phyloP scores from a whole-genome alignment of 768 basidiomycete genomes.

The Inosperma sp. region DNA sequence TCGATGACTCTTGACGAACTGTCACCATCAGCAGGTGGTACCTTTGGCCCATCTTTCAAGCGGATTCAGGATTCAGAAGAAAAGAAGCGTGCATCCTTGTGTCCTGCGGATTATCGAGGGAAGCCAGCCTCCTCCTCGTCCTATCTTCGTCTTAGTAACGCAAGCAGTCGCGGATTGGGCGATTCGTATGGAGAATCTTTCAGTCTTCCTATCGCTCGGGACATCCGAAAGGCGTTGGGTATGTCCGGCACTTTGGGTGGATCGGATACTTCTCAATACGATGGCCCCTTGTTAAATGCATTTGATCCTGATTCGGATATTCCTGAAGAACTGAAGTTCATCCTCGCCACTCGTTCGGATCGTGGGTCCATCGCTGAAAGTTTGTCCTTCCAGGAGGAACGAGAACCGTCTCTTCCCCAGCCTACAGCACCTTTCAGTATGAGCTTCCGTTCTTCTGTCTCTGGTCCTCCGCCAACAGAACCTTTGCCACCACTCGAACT shows the following conservation, averaged over 20 bases:
- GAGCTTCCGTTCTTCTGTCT: background rate
- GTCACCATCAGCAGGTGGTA: slow-evolving; percentile 11
- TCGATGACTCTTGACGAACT: background rate
- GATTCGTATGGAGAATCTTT: background rate
- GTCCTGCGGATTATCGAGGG: background rate
- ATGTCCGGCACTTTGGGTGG: slow-evolving; percentile 67
- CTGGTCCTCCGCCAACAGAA: background rate
- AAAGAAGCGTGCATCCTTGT: slow-evolving; percentile 5
- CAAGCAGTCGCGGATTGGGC: too few species aligned
- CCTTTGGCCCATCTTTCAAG: slow-evolving; percentile 34
- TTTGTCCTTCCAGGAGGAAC: slow-evolving; percentile 19
- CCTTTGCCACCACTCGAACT: slow-evolving; percentile 4
- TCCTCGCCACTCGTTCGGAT: slow-evolving; percentile 42
- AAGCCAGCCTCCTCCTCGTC: background rate
- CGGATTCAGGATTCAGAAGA: slow-evolving; percentile 20
- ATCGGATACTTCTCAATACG: slow-evolving; percentile 44
- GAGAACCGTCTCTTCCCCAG: background rate
- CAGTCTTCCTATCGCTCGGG: slow-evolving; percentile 30
- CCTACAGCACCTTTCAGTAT: background rate
- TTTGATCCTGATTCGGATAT: slow-evolving; percentile 75
- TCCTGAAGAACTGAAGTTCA: slow-evolving; percentile 68
- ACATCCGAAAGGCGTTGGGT: slow-evolving; percentile 53
- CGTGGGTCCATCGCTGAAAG: slow-evolving; percentile 37
- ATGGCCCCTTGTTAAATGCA: slow-evolving; percentile 42
- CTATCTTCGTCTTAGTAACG: too few species aligned